Base-by-base conservation (phyloP, 2,329 filamentous ascomycete genomes). In the Pestalotiopsis sp. region DNA sequence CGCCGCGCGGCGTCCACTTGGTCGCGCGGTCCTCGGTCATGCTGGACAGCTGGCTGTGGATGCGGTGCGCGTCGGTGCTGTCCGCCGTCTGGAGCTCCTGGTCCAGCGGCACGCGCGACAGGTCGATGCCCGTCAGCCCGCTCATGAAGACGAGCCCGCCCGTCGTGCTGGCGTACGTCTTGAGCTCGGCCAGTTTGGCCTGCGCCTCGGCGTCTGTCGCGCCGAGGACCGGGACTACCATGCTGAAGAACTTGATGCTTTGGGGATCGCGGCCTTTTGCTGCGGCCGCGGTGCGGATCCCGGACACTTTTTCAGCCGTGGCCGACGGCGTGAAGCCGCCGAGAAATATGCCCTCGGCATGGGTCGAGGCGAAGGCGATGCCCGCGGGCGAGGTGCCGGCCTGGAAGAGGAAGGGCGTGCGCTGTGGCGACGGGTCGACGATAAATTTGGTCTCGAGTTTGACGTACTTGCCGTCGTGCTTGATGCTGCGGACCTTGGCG, bases 281-380 rank as follows among this genome's bases (percentile, higher is more conserved):
- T 0, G 80, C 79, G 0, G 87, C 87, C 3, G 86, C 79, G 14
- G 82, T 76, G 0, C 88, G 83, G 67, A 89, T 88, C 4, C 82
- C 82, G 58, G 82, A 80, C 27, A 90, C 80, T 62, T 87, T 86
- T 1, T 85, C 83, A 0, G 79, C 76, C 3, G 89, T 78, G 0
- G 87, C 78, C 2, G 77, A 72, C 0, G 87, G 85, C 0, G 83
- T 84, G 73, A 88, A 86, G 0, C 82, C 82, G 0, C 85, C 86
- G 4, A 90, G 83, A 68, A 90, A 90, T 52, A 89, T 87, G 1
- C 85, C 87, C 76, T 90, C 88, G 2, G 87, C 88, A 68, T 90
- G 87, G 0, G 81, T 85, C 1, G 86, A 82, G 0, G 86, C 87
- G 71, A 90, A 90, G 0, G 79, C 77, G 1, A 83, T 85, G 0